phyloP scores from a whole-genome alignment of 1,139 yeast species.

The Suhomyces chickasaworum region DNA sequence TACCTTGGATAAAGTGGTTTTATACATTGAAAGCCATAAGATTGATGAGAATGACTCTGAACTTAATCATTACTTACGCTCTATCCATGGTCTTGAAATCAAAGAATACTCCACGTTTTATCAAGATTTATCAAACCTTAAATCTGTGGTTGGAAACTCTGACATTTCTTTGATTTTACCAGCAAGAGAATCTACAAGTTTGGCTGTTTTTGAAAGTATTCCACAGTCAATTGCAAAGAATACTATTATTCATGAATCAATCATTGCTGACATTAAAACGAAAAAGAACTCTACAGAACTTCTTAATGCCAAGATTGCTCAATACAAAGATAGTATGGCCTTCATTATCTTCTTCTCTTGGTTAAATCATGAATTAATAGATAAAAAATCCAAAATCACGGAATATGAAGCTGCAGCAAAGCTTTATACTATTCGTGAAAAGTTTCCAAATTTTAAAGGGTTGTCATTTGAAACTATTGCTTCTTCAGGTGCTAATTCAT shows the following conservation, averaged over 20 bases:
- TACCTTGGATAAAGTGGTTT: constrained; percentile 27
- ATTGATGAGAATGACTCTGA: constrained; percentile 22
- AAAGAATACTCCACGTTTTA: constrained; percentile 36
- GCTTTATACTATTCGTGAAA: constrained; percentile 41
- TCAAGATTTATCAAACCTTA: constrained; percentile 29
- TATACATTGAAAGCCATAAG: constrained; percentile 45
- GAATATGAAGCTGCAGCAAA: constrained; percentile 50
- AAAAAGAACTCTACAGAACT: constrained; percentile 43
- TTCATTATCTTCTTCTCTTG: constrained; percentile 44
- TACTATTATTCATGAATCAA: constrained; percentile 31
- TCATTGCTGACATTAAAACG: constrained; percentile 38
- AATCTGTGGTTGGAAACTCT: constrained; percentile 22
- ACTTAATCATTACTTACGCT: constrained; percentile 29
- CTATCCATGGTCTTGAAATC: constrained; percentile 32
- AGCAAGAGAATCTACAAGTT: constrained; percentile 31
- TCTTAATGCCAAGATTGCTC: constrained; percentile 43
- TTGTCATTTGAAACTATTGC: constrained; percentile 57
- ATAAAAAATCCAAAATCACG: constrained; percentile 27
- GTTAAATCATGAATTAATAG: constrained; percentile 41
- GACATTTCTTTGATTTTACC: constrained; percentile 35
- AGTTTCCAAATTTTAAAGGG: constrained; percentile 51
- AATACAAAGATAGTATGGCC: constrained; percentile 46
- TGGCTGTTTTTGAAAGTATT: constrained; percentile 35
- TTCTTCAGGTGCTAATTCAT: constrained; percentile 56
- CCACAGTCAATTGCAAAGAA: constrained; percentile 34